Conservation (phyloP, 2,329 filamentous ascomycete genomes). For the Coniochaeta pulveracea region DNA sequence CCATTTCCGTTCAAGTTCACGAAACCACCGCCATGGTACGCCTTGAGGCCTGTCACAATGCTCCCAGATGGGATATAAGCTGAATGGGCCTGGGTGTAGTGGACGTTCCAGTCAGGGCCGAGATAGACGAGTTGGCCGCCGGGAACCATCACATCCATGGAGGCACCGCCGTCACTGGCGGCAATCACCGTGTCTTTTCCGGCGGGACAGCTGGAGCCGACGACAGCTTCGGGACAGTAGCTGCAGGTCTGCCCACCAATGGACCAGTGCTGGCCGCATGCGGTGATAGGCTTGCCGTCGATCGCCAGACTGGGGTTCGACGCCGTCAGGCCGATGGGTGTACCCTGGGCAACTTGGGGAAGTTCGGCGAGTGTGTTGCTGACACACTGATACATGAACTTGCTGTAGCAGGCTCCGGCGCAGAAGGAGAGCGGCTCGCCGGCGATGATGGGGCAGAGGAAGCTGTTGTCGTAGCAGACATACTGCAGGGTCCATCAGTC, state of each 20-base stretch:
- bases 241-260: slow-evolving; percentile 17
- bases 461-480: slow-evolving; percentile 17
- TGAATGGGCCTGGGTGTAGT: slow-evolving; percentile 22
- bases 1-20: slow-evolving; percentile 20
- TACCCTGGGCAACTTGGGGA: slow-evolving; percentile 9
- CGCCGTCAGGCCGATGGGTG: slow-evolving; percentile 17
- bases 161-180: slow-evolving; percentile 7
- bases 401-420: slow-evolving; percentile 22
- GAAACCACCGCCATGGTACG: slow-evolving; percentile 19
- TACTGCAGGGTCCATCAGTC: slow-evolving; percentile 1
- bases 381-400: slow-evolving; percentile 20
- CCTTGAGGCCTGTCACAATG: slow-evolving; percentile 14
- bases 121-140: slow-evolving; percentile 21
- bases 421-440: slow-evolving; percentile 22
- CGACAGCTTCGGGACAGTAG: slow-evolving; percentile 17
- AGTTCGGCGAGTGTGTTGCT: slow-evolving; percentile 14
- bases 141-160: slow-evolving; percentile 19
- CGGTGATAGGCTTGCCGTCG: slow-evolving; percentile 18
- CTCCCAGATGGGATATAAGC: slow-evolving; percentile 17
- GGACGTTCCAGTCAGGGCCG: slow-evolving; percentile 15
- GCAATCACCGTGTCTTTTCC: slow-evolving; percentile 16
- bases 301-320: slow-evolving; percentile 17
- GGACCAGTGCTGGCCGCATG: slow-evolving; percentile 13
- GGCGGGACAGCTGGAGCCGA: slow-evolving; percentile 15
- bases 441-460: slow-evolving; percentile 21